These are phyloP conservation scores for Gyrodon lividus DNA, from an alignment of 768 basidiomycete species.

Conservation along the genomic window DNA sequence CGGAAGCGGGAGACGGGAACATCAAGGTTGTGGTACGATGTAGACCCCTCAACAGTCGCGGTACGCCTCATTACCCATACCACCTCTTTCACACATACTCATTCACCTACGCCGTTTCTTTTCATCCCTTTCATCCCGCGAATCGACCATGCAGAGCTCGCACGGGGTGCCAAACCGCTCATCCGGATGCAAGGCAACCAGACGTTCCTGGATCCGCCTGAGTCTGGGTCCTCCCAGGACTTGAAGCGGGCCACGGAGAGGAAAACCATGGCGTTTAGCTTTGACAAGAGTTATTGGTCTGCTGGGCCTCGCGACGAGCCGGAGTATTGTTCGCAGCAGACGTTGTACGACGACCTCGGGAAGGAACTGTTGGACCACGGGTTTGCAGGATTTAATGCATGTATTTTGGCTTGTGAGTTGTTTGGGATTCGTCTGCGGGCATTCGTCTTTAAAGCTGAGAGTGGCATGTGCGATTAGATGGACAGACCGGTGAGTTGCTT, in stretches of 20 bases:
- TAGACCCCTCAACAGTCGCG: conserved; percentile 92
- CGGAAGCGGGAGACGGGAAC: conserved; percentile 80
- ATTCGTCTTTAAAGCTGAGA: not conserved
- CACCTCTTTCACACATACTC: conserved; percentile 1
- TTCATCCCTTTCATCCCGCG: not conserved
- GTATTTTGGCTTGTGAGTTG: conserved; percentile 95
- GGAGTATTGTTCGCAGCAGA: conserved; percentile 90
- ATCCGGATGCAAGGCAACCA: conserved; percentile 95
- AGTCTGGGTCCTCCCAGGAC: conserved; percentile 63
- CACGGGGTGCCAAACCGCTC: conserved; percentile 89
- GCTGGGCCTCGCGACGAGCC: conserved; percentile 89
- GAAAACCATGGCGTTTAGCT: conserved; percentile 87
- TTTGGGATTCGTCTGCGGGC: conserved; percentile 4
- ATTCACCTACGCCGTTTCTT: not conserved
- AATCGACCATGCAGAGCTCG: conserved; percentile 61
- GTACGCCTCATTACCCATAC: conserved; percentile 45
- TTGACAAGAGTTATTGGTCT: conserved; percentile 98
- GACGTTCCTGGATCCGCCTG: conserved; percentile 90
- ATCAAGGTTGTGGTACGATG: conserved; percentile 95
- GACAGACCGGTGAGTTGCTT: conserved; percentile 74
- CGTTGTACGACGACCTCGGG: conserved; percentile 90
- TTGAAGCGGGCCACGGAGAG: conserved; percentile 85
- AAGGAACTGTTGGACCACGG: conserved; percentile 93
- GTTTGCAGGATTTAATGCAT: conserved; percentile 96
- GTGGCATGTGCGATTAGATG: conserved; percentile 40